These are phyloP conservation scores for Phialemonium atrogriseum DNA, from an alignment of 2,329 filamentous ascomycete species.

Conservation along the genomic window DNA sequence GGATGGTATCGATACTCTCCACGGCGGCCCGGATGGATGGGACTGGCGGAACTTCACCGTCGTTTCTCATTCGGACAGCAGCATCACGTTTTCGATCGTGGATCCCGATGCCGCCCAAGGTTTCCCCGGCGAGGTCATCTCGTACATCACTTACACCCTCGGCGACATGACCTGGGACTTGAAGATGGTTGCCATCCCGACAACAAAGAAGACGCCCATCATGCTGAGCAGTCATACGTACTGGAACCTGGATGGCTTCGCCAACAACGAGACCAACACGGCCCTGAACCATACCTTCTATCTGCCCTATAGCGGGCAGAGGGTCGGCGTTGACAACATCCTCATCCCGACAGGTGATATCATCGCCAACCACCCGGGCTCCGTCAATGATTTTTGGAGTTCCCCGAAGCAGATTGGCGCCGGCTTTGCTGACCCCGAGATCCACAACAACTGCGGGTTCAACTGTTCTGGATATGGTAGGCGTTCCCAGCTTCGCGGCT, in stretches of 20 bases:
- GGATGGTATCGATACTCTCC: conserved; percentile 54
- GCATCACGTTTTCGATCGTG: conserved; percentile 67
- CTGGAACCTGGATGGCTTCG: conserved; percentile 77
- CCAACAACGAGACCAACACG: conserved; percentile 59
- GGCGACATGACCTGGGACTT: conserved; percentile 60
- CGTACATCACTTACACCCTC: conserved; percentile 66
- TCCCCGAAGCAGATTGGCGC: conserved; percentile 70
- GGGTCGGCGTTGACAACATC: conserved; percentile 61
- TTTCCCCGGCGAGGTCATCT: conserved; percentile 70
- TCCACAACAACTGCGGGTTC: conserved; percentile 67
- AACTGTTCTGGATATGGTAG: conserved; percentile 80
- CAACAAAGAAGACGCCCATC: conserved; percentile 70
- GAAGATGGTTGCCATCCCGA: conserved; percentile 62
- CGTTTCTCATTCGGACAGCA: conserved; percentile 54
- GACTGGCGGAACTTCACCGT: conserved; percentile 74
- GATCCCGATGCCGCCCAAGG: conserved; percentile 67
- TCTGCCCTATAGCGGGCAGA: conserved; percentile 64
- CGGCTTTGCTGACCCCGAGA: conserved; percentile 52
- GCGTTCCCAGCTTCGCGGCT: conserved; percentile 8
- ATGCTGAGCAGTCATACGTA: conserved; percentile 71
- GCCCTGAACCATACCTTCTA: conserved; percentile 65
- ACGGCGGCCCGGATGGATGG: conserved; percentile 65
- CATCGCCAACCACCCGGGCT: conserved; percentile 55
- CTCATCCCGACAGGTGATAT: conserved; percentile 72
- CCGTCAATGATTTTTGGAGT: conserved; percentile 77